Base-by-base conservation (phyloP, 768 basidiomycete species). In the Tricholoma furcatifolium region DNA sequence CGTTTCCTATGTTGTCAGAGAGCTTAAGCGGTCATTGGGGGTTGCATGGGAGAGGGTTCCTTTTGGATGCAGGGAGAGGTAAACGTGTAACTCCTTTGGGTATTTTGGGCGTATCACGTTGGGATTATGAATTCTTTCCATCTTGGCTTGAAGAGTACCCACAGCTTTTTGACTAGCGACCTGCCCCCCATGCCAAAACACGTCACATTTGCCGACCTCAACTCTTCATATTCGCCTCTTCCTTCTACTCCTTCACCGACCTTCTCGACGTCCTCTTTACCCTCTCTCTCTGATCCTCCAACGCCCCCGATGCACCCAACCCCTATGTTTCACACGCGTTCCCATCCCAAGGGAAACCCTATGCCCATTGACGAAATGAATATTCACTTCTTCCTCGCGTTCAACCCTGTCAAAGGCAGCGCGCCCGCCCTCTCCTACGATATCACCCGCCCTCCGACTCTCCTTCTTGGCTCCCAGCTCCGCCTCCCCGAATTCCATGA, bases 331-430 rank as follows among this genome's bases (percentile, higher is more conserved):
- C 65, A 67, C 65, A 67, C 61, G 50, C 63, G 58, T 54, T 49
- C 60, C 31, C 57, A 59, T 54, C 53, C 11, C 20, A 51, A 49
- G 30, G 43, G 41, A 21, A 63, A 62, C 43, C 62, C 64, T 42
- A 56, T 56, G 56, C 64, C 65, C 39, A 68, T 62, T 43, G 66
- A 68, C 40, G 64, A 65, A 3, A 70, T 74, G 59, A 72, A 75
- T 30, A 70, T 80, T 39, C 75, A 79, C 54, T 66, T 66, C 43
- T 64, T 74, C 41, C 72, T 80, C 31, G 75, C 74, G 1, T 76
- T 65, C 55, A 56, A 62, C 2, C 73, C 73, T 1, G 65, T 61
- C 53, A 47, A 53, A 21, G 44, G 44, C 11, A 53, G 59, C 4
- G 59, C 66, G 6, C 72, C 75, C 6, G 55, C 66, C n/a, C 44